These are phyloP conservation scores for Petunia hybrid DNA, from an alignment of 305 asterid species.

Conservation along the genomic window DNA sequence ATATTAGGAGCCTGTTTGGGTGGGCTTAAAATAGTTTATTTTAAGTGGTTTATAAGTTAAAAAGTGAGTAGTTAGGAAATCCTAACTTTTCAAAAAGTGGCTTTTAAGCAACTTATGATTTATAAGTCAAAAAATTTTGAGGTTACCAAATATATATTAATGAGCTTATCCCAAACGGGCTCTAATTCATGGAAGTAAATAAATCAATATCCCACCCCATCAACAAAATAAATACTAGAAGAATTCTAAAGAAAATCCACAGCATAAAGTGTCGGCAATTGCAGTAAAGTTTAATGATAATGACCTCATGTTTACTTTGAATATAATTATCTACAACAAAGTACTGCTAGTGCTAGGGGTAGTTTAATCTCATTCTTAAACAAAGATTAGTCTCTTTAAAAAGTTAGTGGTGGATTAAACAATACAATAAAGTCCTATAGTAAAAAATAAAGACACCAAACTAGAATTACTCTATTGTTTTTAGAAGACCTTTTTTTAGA, in stretches of 20 bases:
- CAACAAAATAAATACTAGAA: neutral
- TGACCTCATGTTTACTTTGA: neutral
- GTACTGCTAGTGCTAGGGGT: neutral
- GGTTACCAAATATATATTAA: no score
- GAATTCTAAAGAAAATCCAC: neutral
- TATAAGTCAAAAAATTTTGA: no score
- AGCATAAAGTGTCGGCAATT: constrained; percentile 20
- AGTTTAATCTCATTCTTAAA: constrained; percentile 17
- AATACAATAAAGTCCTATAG: neutral
- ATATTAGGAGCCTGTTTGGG: no score
- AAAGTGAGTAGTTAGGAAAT: no score
- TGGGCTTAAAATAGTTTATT: no score
- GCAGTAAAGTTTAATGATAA: constrained; percentile 2
- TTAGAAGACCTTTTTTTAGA: neutral
- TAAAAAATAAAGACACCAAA: neutral
- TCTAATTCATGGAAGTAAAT: no score
- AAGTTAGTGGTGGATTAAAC: neutral
- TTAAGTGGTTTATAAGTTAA: no score
- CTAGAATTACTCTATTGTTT: neutral
- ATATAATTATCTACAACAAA: neutral
- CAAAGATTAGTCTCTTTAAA: neutral
- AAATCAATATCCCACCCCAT: neutral
- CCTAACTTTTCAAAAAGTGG: no score
- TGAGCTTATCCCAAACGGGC: no score
- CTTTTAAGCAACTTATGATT: no score